These are phyloP conservation scores for Talaromyces sp. DNA, from an alignment of 2,329 filamentous ascomycete species.

Conservation along the genomic window DNA sequence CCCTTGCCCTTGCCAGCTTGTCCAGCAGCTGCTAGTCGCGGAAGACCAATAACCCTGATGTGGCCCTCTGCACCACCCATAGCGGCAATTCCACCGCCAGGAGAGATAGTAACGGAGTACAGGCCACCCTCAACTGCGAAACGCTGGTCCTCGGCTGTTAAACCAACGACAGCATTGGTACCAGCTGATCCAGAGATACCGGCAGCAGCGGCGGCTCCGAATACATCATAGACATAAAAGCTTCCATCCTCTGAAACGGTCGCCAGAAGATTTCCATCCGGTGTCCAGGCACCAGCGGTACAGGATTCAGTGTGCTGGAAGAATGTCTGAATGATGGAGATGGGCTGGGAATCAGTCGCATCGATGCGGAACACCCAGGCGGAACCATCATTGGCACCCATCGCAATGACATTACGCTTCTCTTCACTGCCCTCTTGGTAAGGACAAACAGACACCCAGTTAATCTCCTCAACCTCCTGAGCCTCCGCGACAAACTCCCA, in stretches of 20 bases:
- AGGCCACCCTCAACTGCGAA: conserved; percentile 91
- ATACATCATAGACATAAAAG: conserved; percentile 91
- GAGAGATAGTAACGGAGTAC: conserved; percentile 83
- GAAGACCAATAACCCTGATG: conserved; percentile 82
- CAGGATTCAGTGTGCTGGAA: conserved; percentile 85
- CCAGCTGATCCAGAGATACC: conserved; percentile 59
- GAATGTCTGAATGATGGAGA: conserved; percentile 87
- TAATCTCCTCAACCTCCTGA: conserved; percentile 92
- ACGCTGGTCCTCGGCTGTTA: conserved; percentile 81
- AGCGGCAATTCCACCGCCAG: conserved; percentile 75
- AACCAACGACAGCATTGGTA: conserved; percentile 69
- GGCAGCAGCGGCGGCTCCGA: conserved; percentile 72
- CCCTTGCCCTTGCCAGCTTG: conserved; percentile 55
- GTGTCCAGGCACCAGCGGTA: conserved; percentile 88
- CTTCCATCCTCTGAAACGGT: conserved; percentile 88
- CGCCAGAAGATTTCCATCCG: conserved; percentile 81
- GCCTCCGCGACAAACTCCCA: conserved; percentile 74
- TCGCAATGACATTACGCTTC: conserved; percentile 78
- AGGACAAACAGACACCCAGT: conserved; percentile 83
- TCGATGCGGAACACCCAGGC: conserved; percentile 96
- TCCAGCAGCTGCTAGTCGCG: conserved; percentile 56
- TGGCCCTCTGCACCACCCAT: conserved; percentile 86
- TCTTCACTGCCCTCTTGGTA: conserved; percentile 50
- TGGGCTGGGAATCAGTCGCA: conserved; percentile 61
- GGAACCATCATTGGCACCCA: conserved; percentile 86